These are phyloP conservation scores for Podospora comata DNA, from an alignment of 495 filamentous ascomycete genomes.

Conservation along the genomic window DNA sequence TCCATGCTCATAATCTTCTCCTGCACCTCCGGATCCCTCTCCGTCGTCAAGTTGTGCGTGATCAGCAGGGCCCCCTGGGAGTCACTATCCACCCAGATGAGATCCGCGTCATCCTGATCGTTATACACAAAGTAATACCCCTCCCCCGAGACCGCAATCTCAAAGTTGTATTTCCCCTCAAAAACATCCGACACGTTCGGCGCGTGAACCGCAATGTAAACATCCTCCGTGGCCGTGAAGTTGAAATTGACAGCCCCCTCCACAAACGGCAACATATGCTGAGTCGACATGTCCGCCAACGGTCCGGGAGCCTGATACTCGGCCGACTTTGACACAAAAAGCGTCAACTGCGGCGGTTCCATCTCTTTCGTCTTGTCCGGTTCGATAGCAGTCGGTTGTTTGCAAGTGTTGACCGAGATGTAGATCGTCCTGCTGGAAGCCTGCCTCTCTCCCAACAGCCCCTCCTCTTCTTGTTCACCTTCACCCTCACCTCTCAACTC, in stretches of 20 bases:
- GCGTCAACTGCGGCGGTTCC: conserved; percentile 64
- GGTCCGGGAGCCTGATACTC: conserved; percentile 68
- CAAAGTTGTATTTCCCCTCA: conserved; percentile 64
- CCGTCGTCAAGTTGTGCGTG: conserved; percentile 62
- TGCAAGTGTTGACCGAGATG: conserved; percentile 77
- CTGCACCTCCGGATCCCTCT: conserved; percentile 39
- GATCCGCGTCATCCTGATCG: conserved; percentile 41
- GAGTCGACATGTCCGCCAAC: conserved; percentile 43
- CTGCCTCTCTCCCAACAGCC: conserved; percentile 28
- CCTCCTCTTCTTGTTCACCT: conserved; percentile 13
- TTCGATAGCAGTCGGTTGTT: conserved; percentile 58
- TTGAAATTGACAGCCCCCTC: conserved; percentile 62
- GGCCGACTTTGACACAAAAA: conserved; percentile 70
- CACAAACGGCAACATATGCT: conserved; percentile 38
- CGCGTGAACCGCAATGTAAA: conserved; percentile 74
- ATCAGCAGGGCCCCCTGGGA: conserved; percentile 69
- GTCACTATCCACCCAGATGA: conserved; percentile 80
- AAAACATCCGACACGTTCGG: conserved; percentile 55
- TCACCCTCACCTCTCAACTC: conserved; percentile 24
- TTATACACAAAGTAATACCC: conserved; percentile 62
- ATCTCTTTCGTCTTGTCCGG: conserved; percentile 30
- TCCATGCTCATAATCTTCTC: conserved; percentile 56
- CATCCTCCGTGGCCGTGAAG: conserved; percentile 52
- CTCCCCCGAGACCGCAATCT: conserved; percentile 81
- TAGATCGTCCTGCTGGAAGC: conserved; percentile 54